These are phyloP conservation scores for Reutealis trisperma DNA, from an alignment of 345 rosid species.

Conservation along the genomic window DNA sequence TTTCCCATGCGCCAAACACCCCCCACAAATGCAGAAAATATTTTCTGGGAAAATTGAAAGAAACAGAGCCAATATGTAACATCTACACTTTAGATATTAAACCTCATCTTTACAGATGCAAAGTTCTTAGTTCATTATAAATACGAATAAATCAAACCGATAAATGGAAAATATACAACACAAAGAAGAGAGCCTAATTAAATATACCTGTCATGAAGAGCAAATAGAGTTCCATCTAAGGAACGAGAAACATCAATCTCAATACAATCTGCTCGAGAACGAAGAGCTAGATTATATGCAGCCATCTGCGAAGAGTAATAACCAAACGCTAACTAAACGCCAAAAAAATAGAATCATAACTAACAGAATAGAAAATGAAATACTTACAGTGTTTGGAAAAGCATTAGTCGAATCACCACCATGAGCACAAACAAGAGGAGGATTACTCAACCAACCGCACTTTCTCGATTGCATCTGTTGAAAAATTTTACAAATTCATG, in stretches of 20 bases:
- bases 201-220: constrained; percentile 83
- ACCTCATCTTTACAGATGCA: background rate
- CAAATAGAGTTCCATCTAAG: constrained; percentile 80
- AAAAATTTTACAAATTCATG: background rate
- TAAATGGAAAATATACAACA: background rate
- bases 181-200: constrained; percentile 12
- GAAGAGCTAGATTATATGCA: constrained; percentile 70
- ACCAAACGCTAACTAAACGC: background rate
- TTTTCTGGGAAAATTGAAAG: too few species aligned
- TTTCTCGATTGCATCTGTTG: constrained; percentile 50
- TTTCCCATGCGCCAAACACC: too few species aligned
- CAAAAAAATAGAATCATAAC: background rate
- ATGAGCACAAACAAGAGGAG: constrained; percentile 98
- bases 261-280: constrained; percentile 80
- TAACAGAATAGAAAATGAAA: background rate
- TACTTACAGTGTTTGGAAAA: constrained; percentile 76
- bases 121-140: background rate
- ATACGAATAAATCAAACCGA: background rate
- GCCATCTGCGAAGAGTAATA: constrained; percentile 49
- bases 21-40: too few species aligned
- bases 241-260: constrained; percentile 97
- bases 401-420: constrained; percentile 89
- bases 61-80: too few species aligned
- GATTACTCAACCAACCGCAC: constrained; percentile 79
- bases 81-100: background rate